Base-by-base conservation (phyloP, 257 asterid species). In the Primulina huaijiensis region DNA sequence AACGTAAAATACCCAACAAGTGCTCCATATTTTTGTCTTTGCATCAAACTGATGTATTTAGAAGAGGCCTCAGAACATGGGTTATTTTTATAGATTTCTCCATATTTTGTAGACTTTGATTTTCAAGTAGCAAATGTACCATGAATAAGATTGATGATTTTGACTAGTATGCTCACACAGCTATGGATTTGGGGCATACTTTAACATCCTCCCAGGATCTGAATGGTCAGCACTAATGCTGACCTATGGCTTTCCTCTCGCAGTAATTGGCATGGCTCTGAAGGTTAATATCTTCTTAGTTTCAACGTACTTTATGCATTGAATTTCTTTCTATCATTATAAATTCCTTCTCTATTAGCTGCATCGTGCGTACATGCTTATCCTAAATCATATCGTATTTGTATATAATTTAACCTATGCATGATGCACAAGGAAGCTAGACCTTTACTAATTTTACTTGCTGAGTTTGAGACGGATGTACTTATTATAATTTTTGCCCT, bases 171-270 rank as follows among this genome's bases (percentile, higher is more conserved):
- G 60, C 53, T 11, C 67, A 4, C 37, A 53, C 82, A 94, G 99
- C 79, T 94, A 94, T 71, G 99, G 99, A 52, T 94, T 94, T 73
- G 97, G 97, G 64, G 99, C 97, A 66, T 94, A 94, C 84, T 94
- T 94, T 82, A 91, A 87, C 72, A 82, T 94, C 75, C 96, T 91
- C 71, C 99, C 99, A 7, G 99, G 97, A 71, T 91, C 99, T 35
- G 99, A 91, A 79, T 91, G 97, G 99, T 94, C 99, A 14, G 99
- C 99, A 0, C 31, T 94, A 60, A 94, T 94, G 99, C 82, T 94
- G 58, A 91, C 99, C 6, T 94, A 94, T 70, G 99, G 99, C 43
- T 94, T 94, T 83, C 99, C 99, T 67, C 96, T 94, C 16, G 90
- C 97, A 50, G 89, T 94, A 31, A 91, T 94, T 46, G 99, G 99